A percentile compares a stretch with the other conserved stretches of the same genome.
phyloP scores from a whole-genome alignment of 2,329 filamentous ascomycete species.

The Camillea tinctor region DNA sequence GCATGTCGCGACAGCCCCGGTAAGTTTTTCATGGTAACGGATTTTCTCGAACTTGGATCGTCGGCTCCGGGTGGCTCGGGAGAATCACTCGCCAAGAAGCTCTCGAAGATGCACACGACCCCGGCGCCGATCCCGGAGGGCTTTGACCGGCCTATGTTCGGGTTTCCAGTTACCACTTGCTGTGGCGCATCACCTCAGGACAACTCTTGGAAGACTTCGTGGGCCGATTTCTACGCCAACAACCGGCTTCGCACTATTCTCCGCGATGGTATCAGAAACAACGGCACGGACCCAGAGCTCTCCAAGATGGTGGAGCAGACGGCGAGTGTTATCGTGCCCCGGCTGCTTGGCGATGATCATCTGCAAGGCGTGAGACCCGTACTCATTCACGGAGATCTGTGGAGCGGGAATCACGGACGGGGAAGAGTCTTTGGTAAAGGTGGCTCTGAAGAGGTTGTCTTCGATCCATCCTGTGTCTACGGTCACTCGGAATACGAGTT shows the following conservation, averaged over 20 bases:
- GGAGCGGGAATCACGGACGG: conserved; percentile 77
- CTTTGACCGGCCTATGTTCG: conserved; percentile 64
- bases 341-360: conserved; percentile 68
- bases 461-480: conserved; percentile 78
- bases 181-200: conserved; percentile 83
- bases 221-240: conserved; percentile 84
- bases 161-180: conserved; percentile 81
- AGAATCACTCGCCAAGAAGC: conserved; percentile 67
- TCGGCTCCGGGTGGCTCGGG: conserved; percentile 44
- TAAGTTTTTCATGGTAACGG: conserved; percentile 64
- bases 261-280: conserved; percentile 52
- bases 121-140: conserved; percentile 65
- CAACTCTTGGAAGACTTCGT: conserved; percentile 70
- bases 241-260: conserved; percentile 69
- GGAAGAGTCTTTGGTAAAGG: conserved; percentile 57
- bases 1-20: conserved; percentile 50
- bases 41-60: conserved; percentile 70
- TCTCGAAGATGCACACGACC: conserved; percentile 76
- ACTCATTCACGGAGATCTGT: conserved; percentile 88
- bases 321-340: conserved; percentile 65
- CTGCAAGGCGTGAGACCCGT: conserved; percentile 70
- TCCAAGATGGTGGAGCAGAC: conserved; percentile 62
- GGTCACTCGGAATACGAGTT: conserved; percentile 88
- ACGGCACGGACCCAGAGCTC: conserved; percentile 65
- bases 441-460: conserved; percentile 71